Evolutionary conservation across 1,139 yeast genomes (phyloP), one percentile per base, ranked within the genome.

Genomic region (Lodderomyces oxycetoniae): DNA sequence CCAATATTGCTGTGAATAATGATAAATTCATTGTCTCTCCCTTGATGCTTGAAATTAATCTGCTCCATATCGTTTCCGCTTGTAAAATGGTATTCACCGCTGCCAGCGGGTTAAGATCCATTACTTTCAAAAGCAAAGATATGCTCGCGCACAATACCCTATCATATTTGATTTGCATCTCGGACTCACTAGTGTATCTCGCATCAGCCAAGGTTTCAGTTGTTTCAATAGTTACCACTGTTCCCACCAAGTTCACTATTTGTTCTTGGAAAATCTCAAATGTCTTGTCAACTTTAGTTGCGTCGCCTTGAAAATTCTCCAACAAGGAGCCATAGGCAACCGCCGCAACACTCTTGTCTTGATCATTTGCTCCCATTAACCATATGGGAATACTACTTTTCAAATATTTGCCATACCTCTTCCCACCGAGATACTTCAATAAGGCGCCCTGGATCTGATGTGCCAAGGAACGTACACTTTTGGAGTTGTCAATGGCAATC

Each of bases 311-410:
- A 53, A 88, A 86, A 7, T 84, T 71, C 5, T 53, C 53, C 14
- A 63, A 53, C 23, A 87, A 54, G 7, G 74, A 61, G 17, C 61
- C 57, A 20, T 52, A 49, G n/a, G 87, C 71, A 0, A 77, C 56
- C 17, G 56, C 58, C 0, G 81, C 61, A 1, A 84, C 91, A 3
- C 67, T 48, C 32, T 75, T 58, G 45, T 88, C 96, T 2, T 68
- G 52, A 49, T 89, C 97, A 49, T 67, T 81, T 2, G 70, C 50
- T 0, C 94, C 94, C 31, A 77, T 67, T 5, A 87, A 50, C 79
- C 95, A 77, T 1, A 82, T 60, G 0, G 94, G 91, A 7, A 86
- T 64, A 0, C 82, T 69, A 43, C 83, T 82, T 44, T 77, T 78
- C 43, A 89, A 61, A 51, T 80, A 82, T 48, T 76, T 83, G 13